phyloP scores from a whole-genome alignment of 306 rosid species.

The Lathyrus tuberosus region DNA sequence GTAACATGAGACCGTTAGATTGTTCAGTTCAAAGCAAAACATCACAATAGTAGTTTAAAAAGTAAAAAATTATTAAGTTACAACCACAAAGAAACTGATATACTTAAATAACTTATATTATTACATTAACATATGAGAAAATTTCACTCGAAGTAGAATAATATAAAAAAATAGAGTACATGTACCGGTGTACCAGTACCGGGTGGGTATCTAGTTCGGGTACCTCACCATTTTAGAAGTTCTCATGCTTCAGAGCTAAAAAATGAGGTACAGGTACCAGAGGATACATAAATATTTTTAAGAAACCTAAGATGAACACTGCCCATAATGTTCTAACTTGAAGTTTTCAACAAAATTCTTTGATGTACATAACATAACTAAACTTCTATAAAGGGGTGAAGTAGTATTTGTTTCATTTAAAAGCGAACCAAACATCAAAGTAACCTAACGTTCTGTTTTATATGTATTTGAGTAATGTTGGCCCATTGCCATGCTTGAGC shows the following conservation, averaged over 20 bases:
- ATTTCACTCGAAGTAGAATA: too few species aligned
- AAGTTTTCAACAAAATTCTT: slow-evolving; percentile 13
- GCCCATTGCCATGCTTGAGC: neutral
- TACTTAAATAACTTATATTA: too few species aligned
- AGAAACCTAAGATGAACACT: neutral
- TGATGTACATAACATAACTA: slow-evolving; percentile 3
- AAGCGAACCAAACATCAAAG: neutral
- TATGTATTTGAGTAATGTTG: slow-evolving; percentile 1
- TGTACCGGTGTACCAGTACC: too few species aligned
- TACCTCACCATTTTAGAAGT: too few species aligned
- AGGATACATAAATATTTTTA: neutral
- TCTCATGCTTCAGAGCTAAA: neutral
- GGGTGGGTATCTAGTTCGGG: too few species aligned
- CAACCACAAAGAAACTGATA: too few species aligned
- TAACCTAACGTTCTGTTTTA: neutral
- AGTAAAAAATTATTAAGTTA: too few species aligned
- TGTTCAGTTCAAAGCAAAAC: too few species aligned
- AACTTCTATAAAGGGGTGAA: slow-evolving; percentile 1
- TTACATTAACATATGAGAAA: too few species aligned
- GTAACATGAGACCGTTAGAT: too few species aligned
- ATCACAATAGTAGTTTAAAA: too few species aligned
- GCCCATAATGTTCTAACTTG: neutral
- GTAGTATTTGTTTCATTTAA: neutral
- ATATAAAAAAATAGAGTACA: too few species aligned
- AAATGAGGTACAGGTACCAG: neutral